Evolutionary conservation across 345 rosid species (phyloP).

Genomic region (Citrus maxima): DNA sequence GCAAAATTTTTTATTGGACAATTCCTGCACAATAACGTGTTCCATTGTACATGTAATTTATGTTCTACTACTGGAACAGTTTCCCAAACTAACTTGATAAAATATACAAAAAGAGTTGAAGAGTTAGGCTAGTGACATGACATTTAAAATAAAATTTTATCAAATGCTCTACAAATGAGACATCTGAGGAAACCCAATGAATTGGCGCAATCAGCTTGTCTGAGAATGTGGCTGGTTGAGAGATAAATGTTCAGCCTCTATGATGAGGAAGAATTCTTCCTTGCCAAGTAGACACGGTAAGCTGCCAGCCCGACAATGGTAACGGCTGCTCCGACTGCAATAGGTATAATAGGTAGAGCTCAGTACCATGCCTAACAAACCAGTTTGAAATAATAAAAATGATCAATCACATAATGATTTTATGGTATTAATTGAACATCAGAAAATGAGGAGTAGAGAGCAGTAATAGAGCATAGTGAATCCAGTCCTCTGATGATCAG

Average conservation of each 20-base stretch:
- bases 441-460: no score
- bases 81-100: slow-evolving; percentile 3
- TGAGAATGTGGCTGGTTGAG: background rate
- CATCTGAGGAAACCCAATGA: background rate
- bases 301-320: slow-evolving; percentile 90
- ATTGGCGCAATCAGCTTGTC: background rate
- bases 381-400: no score
- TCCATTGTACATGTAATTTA: slow-evolving; percentile 13
- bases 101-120: background rate
- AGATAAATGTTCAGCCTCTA: no score
- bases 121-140: background rate
- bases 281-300: slow-evolving; percentile 79
- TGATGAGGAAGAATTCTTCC: slow-evolving; percentile 63
- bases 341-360: no score
- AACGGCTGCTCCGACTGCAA: slow-evolving; percentile 91
- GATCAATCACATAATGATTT: no score
- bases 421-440: no score
- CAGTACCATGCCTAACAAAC: no score
- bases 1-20: slow-evolving; percentile 38
- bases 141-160: background rate
- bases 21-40: slow-evolving; percentile 28
- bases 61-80: slow-evolving; percentile 11
- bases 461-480: no score
- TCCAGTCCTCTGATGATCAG: no score
- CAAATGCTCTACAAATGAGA: slow-evolving; percentile 6